These are phyloP conservation scores for Orbilia ellipsospora DNA, from an alignment of 2,329 filamentous ascomycete species.

Conservation along the genomic window DNA sequence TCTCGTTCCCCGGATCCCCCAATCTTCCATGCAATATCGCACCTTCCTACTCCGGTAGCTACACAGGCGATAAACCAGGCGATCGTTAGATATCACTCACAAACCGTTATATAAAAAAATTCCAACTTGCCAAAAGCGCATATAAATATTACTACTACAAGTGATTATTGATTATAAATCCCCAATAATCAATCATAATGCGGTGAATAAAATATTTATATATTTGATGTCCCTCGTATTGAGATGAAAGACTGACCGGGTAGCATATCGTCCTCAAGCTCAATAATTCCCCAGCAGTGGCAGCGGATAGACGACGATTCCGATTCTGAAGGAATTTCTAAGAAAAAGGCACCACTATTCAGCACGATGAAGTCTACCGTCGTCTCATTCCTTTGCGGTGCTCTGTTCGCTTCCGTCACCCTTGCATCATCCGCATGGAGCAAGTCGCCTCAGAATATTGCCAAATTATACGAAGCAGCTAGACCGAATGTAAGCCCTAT, in stretches of 20 bases:
- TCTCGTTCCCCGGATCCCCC: slow-evolving; percentile 10
- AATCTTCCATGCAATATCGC: neutral
- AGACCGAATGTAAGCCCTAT: neutral
- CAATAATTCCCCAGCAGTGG: neutral
- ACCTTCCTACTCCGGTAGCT: slow-evolving; percentile 11
- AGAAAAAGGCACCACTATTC: neutral
- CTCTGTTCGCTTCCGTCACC: slow-evolving; percentile 37
- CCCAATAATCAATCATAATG: no score
- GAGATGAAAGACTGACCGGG: no score
- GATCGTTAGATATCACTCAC: neutral
- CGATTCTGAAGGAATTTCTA: no score
- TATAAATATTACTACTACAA: no score
- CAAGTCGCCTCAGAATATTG: slow-evolving; percentile 27
- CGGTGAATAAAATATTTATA: no score
- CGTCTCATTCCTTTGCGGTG: slow-evolving; percentile 27
- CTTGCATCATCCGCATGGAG: slow-evolving; percentile 43
- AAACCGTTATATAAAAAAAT: no score
- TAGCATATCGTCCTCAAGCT: no score
- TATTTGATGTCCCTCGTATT: no score
- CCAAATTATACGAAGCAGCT: slow-evolving; percentile 24
- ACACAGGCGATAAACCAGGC: slow-evolving; percentile 7
- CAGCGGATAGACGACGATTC: no score
- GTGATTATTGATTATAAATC: no score
- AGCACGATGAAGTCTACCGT: slow-evolving; percentile 26
- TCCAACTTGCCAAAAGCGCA: no score